Evolutionary conservation across 2,329 filamentous ascomycete species (phyloP).

Genomic region (Monosporascus sp.): DNA sequence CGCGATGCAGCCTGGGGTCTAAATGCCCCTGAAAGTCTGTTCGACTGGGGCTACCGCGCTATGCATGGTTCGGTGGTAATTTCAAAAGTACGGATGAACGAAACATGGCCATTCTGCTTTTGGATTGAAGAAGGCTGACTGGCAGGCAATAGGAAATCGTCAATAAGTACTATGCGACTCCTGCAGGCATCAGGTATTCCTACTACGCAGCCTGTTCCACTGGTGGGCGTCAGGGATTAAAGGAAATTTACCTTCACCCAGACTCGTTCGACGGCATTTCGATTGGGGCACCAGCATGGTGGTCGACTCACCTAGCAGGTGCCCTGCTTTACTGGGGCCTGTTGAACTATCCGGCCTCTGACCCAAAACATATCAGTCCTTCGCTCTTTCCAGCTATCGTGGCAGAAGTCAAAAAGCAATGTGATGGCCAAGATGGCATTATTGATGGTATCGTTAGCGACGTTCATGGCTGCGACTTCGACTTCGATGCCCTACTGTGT

Average conservation of each 20-base stretch:
- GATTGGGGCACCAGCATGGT: slow-evolving; percentile 46
- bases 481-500: slow-evolving; percentile 33
- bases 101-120: background rate
- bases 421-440: slow-evolving; percentile 38
- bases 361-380: slow-evolving; percentile 35
- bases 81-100: slow-evolving; percentile 27
- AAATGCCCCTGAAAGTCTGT: slow-evolving; percentile 28
- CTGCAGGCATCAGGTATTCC: slow-evolving; percentile 35
- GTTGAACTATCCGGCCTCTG: slow-evolving; percentile 37
- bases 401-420: slow-evolving; percentile 36
- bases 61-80: slow-evolving; percentile 45
- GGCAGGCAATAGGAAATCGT: slow-evolving; percentile 32
- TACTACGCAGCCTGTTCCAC: slow-evolving; percentile 57
- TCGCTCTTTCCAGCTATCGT: slow-evolving; percentile 34
- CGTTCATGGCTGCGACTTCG: slow-evolving; percentile 33
- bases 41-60: slow-evolving; percentile 37
- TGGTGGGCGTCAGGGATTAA: slow-evolving; percentile 54
- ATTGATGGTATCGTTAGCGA: slow-evolving; percentile 37
- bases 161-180: slow-evolving; percentile 40
- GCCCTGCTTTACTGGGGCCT: slow-evolving; percentile 34
- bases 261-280: slow-evolving; percentile 55
- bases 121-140: background rate
- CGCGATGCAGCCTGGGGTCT: slow-evolving; percentile 33
- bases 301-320: slow-evolving; percentile 35
- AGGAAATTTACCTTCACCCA: slow-evolving; percentile 46